A percentile compares a stretch with the other conserved stretches of the same genome.
Conservation (phyloP, 1,284 basidiomycete species). For the Entoloma clypeatum region DNA sequence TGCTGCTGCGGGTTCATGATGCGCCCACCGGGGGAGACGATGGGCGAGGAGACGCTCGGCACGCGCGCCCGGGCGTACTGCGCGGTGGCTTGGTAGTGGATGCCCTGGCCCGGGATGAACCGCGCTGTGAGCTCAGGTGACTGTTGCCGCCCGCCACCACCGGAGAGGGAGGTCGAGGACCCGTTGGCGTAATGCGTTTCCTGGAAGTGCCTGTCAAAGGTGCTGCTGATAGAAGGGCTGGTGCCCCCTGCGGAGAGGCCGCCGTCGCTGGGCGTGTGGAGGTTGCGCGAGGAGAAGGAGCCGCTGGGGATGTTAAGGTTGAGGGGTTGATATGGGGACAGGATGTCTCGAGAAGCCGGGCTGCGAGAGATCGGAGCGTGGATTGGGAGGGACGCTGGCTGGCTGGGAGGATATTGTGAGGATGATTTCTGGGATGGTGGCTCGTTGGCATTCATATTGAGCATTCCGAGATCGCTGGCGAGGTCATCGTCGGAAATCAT, state of each 20-base stretch:
- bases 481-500: slow-evolving; percentile 80
- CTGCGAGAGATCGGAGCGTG: slow-evolving; percentile 65
- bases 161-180: slow-evolving; percentile 19
- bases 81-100: slow-evolving; percentile 43
- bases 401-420: slow-evolving; percentile 46
- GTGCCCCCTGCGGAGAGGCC: slow-evolving; percentile 39
- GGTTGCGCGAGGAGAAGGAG: slow-evolving; percentile 44
- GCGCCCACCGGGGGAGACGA: slow-evolving; percentile 42
- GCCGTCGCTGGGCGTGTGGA: slow-evolving; percentile 58
- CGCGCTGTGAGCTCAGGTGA: slow-evolving; percentile 45
- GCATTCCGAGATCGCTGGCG: slow-evolving; percentile 54
- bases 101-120: slow-evolving; percentile 61
- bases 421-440: slow-evolving; percentile 37
- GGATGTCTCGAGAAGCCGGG: slow-evolving; percentile 50
- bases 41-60: slow-evolving; percentile 36
- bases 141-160: slow-evolving; percentile 24
- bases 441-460: slow-evolving; percentile 57
- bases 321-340: slow-evolving; percentile 54
- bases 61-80: slow-evolving; percentile 36
- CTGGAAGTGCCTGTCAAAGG: slow-evolving; percentile 40
- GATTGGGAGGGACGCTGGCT: slow-evolving; percentile 65
- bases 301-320: slow-evolving; percentile 51
- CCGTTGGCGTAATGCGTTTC: slow-evolving; percentile 33
- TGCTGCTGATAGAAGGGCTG: slow-evolving; percentile 35
- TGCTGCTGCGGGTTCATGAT: slow-evolving; percentile 43